Evolutionary conservation across 495 filamentous ascomycete genomes (phyloP), one percentile per base, ranked within the genome.

Genomic region (Cladorrhinum samala): DNA sequence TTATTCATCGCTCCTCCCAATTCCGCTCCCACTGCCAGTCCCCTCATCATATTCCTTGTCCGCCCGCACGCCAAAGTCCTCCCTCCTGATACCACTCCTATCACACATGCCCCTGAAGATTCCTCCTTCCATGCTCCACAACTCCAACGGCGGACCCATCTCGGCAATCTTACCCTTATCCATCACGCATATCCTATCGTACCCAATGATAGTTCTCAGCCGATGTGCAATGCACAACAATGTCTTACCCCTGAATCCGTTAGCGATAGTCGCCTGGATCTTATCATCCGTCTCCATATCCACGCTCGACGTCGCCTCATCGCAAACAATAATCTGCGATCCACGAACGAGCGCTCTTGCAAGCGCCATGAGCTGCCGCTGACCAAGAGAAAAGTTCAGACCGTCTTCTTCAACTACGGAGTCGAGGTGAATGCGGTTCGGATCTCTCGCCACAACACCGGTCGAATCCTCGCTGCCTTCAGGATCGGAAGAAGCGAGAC

Each of bases 281-380:
- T 91, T 91, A 70, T 88, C 82, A 58, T 98, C 92, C 9, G 93
- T 98, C 66, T 95, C 92, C 71, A 96, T 91, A 69, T 98, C 92
- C 4, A 98, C 91, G 3, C 82, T 86, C 3, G 83, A 88, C 0
- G 92, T 98, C 0, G 93, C 92, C 70, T 96, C 93, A 72, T 98
- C 92, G 69, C 90, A 95, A 45, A 98, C 84, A 60, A 96, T 96
- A 70, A 96, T 96, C 59, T 87, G 87, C 0, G 84, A 85, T 24
- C 85, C 81, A 25, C 93, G 81, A 0, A 96, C 91, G 2, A 96
- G 80, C 0, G 92, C 92, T 0, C 92, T 83, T 1, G 92, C 92
- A 1, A 98, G 77, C 2, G 93, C 92, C 87, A 98, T 94, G 13
- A 96, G 82, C 62, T 98, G 92, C 2, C 92, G 83, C 71, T 98